phyloP scores from a whole-genome alignment of 2,329 filamentous ascomycete species.

The Xylaria sp. region DNA sequence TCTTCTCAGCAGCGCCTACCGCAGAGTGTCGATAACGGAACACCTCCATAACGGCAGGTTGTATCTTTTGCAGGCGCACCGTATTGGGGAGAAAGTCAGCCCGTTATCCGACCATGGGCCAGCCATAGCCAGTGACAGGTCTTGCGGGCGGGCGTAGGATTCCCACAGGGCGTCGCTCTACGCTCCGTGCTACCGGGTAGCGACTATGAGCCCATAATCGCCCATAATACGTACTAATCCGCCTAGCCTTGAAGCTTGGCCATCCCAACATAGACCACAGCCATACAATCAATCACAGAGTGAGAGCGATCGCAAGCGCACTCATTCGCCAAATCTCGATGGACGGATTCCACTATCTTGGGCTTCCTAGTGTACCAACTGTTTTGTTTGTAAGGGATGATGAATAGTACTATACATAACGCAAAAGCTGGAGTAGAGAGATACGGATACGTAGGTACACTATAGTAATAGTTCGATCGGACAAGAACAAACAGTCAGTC shows the following conservation, averaged over 20 bases:
- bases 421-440: not conserved
- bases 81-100: conserved; percentile 27
- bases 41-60: conserved; percentile 20
- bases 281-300: conserved; percentile 7
- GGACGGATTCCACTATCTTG: conserved; percentile 15
- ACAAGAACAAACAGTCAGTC: not conserved
- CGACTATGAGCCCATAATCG: conserved; percentile 7
- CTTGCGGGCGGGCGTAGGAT: conserved; percentile 17
- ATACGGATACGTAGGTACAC: no score
- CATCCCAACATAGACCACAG: conserved; percentile 33
- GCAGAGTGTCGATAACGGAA: conserved; percentile 11
- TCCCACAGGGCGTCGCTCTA: conserved; percentile 20
- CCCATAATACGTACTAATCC: conserved; percentile 20
- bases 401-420: not conserved
- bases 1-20: conserved; percentile 20
- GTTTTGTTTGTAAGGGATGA: conserved; percentile 7
- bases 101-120: conserved; percentile 25
- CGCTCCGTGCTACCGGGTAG: not conserved
- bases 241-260: conserved; percentile 20
- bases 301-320: conserved; percentile 14
- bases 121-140: conserved; percentile 29
- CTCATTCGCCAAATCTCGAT: conserved; percentile 26
- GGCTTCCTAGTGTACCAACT: conserved; percentile 16
- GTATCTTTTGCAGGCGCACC: conserved; percentile 16
- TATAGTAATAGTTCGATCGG: not conserved